Conservation (phyloP, 257 asterid genomes). For the Cynanchum wilfordii region DNA sequence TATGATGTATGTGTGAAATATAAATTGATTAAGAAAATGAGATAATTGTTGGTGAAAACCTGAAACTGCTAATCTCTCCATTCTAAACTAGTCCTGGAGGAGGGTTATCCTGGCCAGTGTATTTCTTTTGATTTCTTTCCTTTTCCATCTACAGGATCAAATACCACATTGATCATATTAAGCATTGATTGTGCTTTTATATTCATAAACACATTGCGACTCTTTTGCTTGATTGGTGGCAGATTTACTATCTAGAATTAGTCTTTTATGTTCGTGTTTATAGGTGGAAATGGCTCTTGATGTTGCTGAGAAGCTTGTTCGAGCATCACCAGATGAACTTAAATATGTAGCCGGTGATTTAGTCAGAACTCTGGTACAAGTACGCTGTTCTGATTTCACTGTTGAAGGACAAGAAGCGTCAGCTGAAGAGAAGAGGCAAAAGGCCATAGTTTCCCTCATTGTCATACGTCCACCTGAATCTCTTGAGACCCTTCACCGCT, state of each 20-base stretch:
- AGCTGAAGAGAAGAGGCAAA: constrained; percentile 81
- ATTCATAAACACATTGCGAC: background rate
- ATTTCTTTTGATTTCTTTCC: constrained; percentile 2
- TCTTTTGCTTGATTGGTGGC: constrained; percentile 7
- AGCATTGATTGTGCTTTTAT: background rate
- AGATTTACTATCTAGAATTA: constrained; percentile 11
- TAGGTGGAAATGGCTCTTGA: constrained; percentile 92
- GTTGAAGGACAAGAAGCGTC: constrained; percentile 88
- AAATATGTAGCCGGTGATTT: constrained; percentile 70
- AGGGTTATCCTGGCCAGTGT: background rate
- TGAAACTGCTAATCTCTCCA: background rate
- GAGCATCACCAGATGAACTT: constrained; percentile 95
- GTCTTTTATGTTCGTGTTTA: constrained; percentile 16
- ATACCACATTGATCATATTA: background rate
- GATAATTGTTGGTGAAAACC: too few species aligned
- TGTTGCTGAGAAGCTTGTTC: constrained; percentile 79
- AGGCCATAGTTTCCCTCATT: constrained; percentile 68
- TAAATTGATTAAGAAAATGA: too few species aligned
- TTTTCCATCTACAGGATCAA: background rate
- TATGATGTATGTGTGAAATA: too few species aligned
- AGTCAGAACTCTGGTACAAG: constrained; percentile 64
- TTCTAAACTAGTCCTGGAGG: background rate
- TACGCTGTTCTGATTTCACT: constrained; percentile 73
- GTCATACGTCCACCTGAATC: constrained; percentile 69
- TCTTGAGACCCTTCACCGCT: constrained; percentile 59